Evolutionary conservation across 768 basidiomycete genomes (phyloP).

Genomic region (Flagelloscypha sp.): DNA sequence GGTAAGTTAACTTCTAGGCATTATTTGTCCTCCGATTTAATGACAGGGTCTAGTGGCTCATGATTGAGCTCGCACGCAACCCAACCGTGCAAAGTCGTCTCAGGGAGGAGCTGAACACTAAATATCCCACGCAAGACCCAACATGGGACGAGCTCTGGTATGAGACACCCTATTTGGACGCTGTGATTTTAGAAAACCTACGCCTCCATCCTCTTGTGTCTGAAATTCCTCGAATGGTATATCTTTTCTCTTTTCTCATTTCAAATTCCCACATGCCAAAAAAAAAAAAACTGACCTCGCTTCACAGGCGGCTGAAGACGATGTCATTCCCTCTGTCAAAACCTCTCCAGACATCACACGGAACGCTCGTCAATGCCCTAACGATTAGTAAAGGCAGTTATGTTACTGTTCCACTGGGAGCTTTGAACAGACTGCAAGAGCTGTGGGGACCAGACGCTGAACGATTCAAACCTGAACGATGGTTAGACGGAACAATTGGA

Average conservation of each 20-base stretch:
- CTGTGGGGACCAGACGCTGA: slow-evolving; percentile 40
- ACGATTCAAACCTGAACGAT: slow-evolving; percentile 35
- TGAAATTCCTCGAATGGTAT: slow-evolving; percentile 23
- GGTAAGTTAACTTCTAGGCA: too few relatives aligned
- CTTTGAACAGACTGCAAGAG: slow-evolving; percentile 29
- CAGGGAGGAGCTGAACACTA: too few relatives aligned
- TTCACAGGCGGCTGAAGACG: slow-evolving; percentile 31
- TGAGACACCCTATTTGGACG: slow-evolving; percentile 38
- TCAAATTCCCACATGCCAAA: slow-evolving; percentile 8
- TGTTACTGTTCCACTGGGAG: slow-evolving; percentile 28
- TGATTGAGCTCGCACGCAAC: too few relatives aligned
- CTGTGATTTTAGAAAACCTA: slow-evolving; percentile 30
- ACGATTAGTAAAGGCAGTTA: slow-evolving; percentile 29
- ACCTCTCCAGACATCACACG: slow-evolving; percentile 20
- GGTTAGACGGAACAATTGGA: slow-evolving; percentile 26
- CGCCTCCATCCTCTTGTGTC: slow-evolving; percentile 27
- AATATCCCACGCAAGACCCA: slow-evolving; percentile 32
- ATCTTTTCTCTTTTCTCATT: slow-evolving; percentile 16
- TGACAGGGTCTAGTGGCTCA: too few relatives aligned
- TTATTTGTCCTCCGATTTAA: too few relatives aligned
- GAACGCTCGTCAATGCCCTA: slow-evolving; percentile 21
- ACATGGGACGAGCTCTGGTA: slow-evolving; percentile 30
- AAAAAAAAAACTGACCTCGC: too few relatives aligned
- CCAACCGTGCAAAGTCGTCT: too few relatives aligned
- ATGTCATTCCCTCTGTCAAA: slow-evolving; percentile 27